Conservation (phyloP, 257 asterid genomes). For the Lavandula angustifolia region DNA sequence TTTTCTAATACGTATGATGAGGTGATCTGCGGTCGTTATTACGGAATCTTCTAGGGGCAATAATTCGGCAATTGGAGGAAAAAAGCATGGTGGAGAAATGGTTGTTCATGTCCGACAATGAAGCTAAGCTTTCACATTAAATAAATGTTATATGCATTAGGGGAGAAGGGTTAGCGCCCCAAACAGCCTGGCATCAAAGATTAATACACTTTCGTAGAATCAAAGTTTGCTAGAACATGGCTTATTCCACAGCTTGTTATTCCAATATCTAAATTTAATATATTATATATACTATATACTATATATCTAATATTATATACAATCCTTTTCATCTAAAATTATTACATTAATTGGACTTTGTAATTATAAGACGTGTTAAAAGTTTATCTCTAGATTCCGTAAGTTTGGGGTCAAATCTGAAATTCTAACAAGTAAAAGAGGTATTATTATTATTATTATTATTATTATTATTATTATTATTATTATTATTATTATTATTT, state of each 20-base stretch:
- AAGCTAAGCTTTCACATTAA: slow-evolving; percentile 53
- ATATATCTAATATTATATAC: too few relatives aligned
- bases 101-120: slow-evolving; percentile 57
- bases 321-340: too few relatives aligned
- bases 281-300: neutral
- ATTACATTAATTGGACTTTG: too few relatives aligned
- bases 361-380: too few relatives aligned
- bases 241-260: slow-evolving; percentile 33
- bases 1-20: too few relatives aligned
- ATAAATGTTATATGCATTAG: slow-evolving; percentile 25
- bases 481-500: too few relatives aligned
- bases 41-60: slow-evolving; percentile 25
- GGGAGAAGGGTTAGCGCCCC: too few relatives aligned
- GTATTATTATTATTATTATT: too few relatives aligned
- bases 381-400: too few relatives aligned
- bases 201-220: slow-evolving; percentile 33
- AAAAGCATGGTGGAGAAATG: slow-evolving; percentile 30
- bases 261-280: slow-evolving; percentile 8
- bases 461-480: too few relatives aligned
- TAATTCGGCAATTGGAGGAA: slow-evolving; percentile 9
- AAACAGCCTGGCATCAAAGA: slow-evolving; percentile 54
- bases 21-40: neutral
- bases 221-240: slow-evolving; percentile 48
- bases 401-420: too few relatives aligned
- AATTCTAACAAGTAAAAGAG: too few relatives aligned